phyloP scores from a whole-genome alignment of 2,329 filamentous ascomycete species.

The Pseudovirgaria hyperparasitica region DNA sequence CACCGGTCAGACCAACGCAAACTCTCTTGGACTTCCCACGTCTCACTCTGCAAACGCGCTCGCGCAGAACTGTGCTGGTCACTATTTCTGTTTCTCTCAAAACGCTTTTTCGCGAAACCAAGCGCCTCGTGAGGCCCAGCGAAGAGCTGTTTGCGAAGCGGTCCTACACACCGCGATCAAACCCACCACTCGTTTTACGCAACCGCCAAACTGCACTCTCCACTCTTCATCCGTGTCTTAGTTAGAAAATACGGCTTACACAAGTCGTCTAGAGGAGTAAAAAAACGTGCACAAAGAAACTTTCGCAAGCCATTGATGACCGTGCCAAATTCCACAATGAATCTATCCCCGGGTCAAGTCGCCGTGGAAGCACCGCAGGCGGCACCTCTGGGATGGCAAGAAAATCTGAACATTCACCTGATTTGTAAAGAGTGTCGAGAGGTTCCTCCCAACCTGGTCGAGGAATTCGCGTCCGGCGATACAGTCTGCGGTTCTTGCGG shows the following conservation, averaged over 20 bases:
- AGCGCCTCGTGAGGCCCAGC: background rate
- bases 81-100: background rate
- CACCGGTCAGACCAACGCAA: slow-evolving; percentile 21
- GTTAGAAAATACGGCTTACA: no score
- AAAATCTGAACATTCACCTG: slow-evolving; percentile 77
- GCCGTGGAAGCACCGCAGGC: slow-evolving; percentile 23
- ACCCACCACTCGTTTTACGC: no score
- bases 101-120: background rate
- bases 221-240: slow-evolving; percentile 58
- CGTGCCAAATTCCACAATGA: no score
- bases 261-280: no score
- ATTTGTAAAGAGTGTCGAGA: slow-evolving; percentile 88
- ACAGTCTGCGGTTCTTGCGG: slow-evolving; percentile 89
- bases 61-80: background rate
- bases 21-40: background rate
- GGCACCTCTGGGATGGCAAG: slow-evolving; percentile 45
- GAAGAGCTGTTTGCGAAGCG: background rate
- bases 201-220: slow-evolving; percentile 57
- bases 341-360: slow-evolving; percentile 34
- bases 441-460: slow-evolving; percentile 78
- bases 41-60: background rate
- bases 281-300: no score
- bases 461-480: slow-evolving; percentile 86
- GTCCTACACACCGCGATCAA: slow-evolving; percentile 2
- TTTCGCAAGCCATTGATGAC: no score